A percentile compares a stretch with the other conserved stretches of the same genome.
phyloP scores from a whole-genome alignment of 164 flowering plant species.

The Dillenia suffruticosa region DNA sequence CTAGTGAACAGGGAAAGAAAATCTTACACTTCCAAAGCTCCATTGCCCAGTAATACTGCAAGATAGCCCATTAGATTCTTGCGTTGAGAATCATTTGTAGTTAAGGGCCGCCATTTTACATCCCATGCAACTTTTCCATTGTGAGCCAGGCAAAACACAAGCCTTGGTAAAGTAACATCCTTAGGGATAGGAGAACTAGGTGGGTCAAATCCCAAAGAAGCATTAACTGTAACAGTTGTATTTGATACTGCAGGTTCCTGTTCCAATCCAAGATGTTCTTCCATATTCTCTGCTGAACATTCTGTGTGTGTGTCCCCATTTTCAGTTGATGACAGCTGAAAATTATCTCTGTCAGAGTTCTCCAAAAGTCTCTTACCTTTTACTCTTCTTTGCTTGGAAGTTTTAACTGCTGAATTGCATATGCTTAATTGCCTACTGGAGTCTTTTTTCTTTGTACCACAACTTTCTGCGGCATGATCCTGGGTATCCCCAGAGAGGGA shows the following conservation, averaged over 20 bases:
- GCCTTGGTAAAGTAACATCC: slow-evolving; percentile 59
- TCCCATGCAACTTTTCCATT: slow-evolving; percentile 99
- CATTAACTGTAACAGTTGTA: slow-evolving; percentile 4
- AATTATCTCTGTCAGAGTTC: slow-evolving; percentile 6
- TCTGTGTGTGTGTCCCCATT: slow-evolving; percentile 8
- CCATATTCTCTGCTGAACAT: slow-evolving; percentile 8
- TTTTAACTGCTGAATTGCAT: slow-evolving; percentile 11
- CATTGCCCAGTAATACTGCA: slow-evolving; percentile 92
- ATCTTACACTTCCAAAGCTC: slow-evolving; percentile 93
- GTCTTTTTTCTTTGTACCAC: slow-evolving; percentile 10
- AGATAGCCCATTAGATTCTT: slow-evolving; percentile 77
- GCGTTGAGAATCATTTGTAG: slow-evolving; percentile 23
- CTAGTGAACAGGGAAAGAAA: slow-evolving; percentile 7
- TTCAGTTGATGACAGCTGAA: slow-evolving; percentile 1
- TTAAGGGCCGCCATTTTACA: slow-evolving; percentile 80
- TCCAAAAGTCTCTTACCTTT: slow-evolving; percentile 11
- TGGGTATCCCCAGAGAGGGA: slow-evolving; percentile 4
- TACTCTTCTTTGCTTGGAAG: slow-evolving; percentile 11
- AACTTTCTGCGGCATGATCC: slow-evolving; percentile 8
- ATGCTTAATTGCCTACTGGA: slow-evolving; percentile 5
- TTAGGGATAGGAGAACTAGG: slow-evolving; percentile 24
- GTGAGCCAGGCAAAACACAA: slow-evolving; percentile 79
- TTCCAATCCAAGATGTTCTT: slow-evolving; percentile 8
- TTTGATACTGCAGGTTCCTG: slow-evolving; percentile 6
- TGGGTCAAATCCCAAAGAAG: slow-evolving; percentile 8